Conservation (phyloP, 2,329 filamentous ascomycete species). For the Delphinella strobiligena region DNA sequence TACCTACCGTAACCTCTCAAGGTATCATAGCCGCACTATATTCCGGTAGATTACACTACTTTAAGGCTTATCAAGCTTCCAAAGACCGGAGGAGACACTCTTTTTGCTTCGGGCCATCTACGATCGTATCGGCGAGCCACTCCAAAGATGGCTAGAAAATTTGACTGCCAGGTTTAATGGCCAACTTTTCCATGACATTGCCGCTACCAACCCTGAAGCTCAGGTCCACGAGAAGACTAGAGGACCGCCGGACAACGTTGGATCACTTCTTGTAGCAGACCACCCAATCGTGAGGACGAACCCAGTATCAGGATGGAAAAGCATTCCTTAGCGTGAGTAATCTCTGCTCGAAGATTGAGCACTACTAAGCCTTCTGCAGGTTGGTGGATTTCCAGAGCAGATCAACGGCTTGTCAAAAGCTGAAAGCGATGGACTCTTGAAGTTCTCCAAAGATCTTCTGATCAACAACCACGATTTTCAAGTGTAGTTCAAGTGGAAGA, state of each 20-base stretch:
- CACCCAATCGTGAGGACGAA: conserved; percentile 51
- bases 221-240: conserved; percentile 35
- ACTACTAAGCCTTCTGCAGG: too few species aligned
- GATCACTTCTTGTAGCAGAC: conserved; percentile 34
- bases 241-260: conserved; percentile 44
- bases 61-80: conserved; percentile 25
- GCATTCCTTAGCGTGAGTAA: too few species aligned
- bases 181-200: conserved; percentile 24
- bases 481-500: conserved; percentile 38
- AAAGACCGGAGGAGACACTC: conserved; percentile 27
- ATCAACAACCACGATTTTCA: conserved; percentile 40
- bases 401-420: conserved; percentile 34
- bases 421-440: conserved; percentile 32
- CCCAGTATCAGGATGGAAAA: conserved; percentile 53
- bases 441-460: conserved; percentile 30
- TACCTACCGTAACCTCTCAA: too few species aligned
- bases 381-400: conserved; percentile 22
- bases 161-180: conserved; percentile 33
- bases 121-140: conserved; percentile 42
- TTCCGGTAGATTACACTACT: conserved; percentile 28
- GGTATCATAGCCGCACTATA: too few species aligned
- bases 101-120: conserved; percentile 42
- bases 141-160: conserved; percentile 48
- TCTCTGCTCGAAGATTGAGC: too few species aligned
- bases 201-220: conserved; percentile 29